Evolutionary conservation across 192 early-diverging fungal genomes (phyloP).

Genomic region (Globomyces pollinis-pini): DNA sequence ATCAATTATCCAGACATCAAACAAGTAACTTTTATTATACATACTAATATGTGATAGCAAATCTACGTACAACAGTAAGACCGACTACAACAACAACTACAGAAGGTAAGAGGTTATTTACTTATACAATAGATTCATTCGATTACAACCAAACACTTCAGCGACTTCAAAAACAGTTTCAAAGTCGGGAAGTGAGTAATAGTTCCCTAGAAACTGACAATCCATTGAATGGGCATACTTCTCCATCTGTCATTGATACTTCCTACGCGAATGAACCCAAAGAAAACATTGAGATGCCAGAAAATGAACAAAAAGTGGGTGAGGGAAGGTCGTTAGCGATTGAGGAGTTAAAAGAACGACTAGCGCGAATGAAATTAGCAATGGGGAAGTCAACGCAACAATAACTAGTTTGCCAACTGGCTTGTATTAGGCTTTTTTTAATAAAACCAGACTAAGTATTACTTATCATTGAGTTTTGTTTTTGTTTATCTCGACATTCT

Average conservation of each 20-base stretch:
- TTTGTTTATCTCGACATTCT: too few relatives aligned
- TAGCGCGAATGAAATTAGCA: constrained; percentile 67
- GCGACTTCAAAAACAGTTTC: constrained; percentile 46
- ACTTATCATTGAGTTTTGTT: too few relatives aligned
- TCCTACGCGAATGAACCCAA: neutral
- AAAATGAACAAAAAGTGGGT: constrained; percentile 13
- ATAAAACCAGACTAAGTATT: too few relatives aligned
- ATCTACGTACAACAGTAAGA: neutral
- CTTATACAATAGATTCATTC: constrained; percentile 3
- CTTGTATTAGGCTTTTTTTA: neutral
- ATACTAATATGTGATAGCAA: too few relatives aligned
- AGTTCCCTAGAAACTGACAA: neutral
- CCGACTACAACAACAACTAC: neutral
- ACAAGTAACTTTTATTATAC: neutral
- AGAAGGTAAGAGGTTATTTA: constrained; percentile 6
- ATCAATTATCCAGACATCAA: neutral
- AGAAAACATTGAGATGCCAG: constrained; percentile 4
- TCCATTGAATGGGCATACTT: constrained; percentile 23
- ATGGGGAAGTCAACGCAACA: too few relatives aligned
- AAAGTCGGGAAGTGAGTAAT: neutral
- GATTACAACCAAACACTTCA: constrained; percentile 46
- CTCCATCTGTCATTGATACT: constrained; percentile 20
- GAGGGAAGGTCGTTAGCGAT: constrained; percentile 47
- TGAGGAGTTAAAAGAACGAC: constrained; percentile 54
- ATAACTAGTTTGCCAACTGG: neutral